Conservation (phyloP, 257 asterid genomes). For the Pogostemon cablin region DNA sequence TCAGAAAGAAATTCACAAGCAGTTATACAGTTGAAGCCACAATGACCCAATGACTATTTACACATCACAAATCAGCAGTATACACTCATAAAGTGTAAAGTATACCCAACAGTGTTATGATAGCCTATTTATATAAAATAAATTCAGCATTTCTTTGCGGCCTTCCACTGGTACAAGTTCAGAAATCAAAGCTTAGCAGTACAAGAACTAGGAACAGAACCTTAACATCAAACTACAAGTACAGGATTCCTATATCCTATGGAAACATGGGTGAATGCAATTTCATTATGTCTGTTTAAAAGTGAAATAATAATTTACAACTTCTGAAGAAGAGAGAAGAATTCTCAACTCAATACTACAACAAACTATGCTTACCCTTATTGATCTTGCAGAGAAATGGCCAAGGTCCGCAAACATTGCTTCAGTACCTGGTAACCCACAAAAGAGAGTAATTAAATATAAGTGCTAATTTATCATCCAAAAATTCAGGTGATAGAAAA, state of each 20-base stretch:
- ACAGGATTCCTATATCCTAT: slow-evolving; percentile 15
- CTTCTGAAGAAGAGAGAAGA: slow-evolving; percentile 5
- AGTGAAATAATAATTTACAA: not conserved
- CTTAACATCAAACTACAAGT: not conserved
- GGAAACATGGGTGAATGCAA: not conserved
- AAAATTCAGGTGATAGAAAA: slow-evolving; percentile 12
- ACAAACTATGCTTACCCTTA: slow-evolving; percentile 57
- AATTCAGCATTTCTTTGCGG: slow-evolving; percentile 9
- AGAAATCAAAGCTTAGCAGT: slow-evolving; percentile 1
- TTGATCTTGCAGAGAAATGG: slow-evolving; percentile 79
- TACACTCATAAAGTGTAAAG: not conserved
- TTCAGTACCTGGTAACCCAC: slow-evolving; percentile 74
- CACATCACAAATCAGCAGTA: slow-evolving; percentile 9
- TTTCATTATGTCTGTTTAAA: slow-evolving; percentile 7
- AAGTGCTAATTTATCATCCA: slow-evolving; percentile 21
- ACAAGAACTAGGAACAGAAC: slow-evolving; percentile 4
- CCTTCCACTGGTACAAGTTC: not conserved
- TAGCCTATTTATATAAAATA: not conserved
- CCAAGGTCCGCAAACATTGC: slow-evolving; percentile 99
- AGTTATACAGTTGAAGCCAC: not conserved
- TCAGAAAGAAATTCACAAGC: slow-evolving; percentile 15
- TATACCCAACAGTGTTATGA: slow-evolving; percentile 5
- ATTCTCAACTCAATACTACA: slow-evolving; percentile 17
- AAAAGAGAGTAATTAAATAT: slow-evolving; percentile 15
- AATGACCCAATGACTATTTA: slow-evolving; percentile 10